These are phyloP conservation scores for Xylariales sp. DNA, from an alignment of 2,329 filamentous ascomycete species.

Conservation along the genomic window DNA sequence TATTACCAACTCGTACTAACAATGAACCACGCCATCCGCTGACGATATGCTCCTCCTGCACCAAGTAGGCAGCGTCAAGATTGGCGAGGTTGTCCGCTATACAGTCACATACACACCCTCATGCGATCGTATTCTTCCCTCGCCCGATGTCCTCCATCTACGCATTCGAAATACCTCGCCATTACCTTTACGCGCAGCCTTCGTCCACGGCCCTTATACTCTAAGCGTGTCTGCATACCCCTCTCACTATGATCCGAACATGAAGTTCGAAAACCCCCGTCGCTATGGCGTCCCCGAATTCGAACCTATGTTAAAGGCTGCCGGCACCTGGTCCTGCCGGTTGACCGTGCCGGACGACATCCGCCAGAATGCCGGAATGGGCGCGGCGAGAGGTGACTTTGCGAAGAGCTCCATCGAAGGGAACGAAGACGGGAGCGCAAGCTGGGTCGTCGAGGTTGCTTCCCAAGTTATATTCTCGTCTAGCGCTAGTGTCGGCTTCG, in stretches of 20 bases:
- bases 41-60: conserved; percentile 85
- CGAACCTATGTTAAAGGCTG: conserved; percentile 96
- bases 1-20: conserved; percentile 3
- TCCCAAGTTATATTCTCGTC: conserved; percentile 95
- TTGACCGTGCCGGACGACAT: conserved; percentile 84
- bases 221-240: conserved; percentile 89
- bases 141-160: conserved; percentile 82
- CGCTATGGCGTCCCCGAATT: conserved; percentile 86
- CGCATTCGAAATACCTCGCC: conserved; percentile 93
- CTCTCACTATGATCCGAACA: conserved; percentile 83
- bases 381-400: conserved; percentile 59
- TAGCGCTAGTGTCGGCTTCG: conserved; percentile 87
- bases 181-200: conserved; percentile 91
- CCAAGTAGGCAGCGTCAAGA: conserved; percentile 90
- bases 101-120: conserved; percentile 93
- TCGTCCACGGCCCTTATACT: conserved; percentile 95
- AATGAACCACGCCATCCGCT: conserved; percentile 29
- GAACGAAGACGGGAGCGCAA: conserved; percentile 63
- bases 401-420: conserved; percentile 59
- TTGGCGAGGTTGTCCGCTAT: conserved; percentile 92
- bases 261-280: conserved; percentile 76
- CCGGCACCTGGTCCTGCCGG: conserved; percentile 84
- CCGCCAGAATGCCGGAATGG: conserved; percentile 69
- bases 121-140: conserved; percentile 88
- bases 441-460: conserved; percentile 89